Evolutionary conservation across 1,284 basidiomycete species (phyloP).

Genomic region (Cutaneotrichosporon dermatis): DNA sequence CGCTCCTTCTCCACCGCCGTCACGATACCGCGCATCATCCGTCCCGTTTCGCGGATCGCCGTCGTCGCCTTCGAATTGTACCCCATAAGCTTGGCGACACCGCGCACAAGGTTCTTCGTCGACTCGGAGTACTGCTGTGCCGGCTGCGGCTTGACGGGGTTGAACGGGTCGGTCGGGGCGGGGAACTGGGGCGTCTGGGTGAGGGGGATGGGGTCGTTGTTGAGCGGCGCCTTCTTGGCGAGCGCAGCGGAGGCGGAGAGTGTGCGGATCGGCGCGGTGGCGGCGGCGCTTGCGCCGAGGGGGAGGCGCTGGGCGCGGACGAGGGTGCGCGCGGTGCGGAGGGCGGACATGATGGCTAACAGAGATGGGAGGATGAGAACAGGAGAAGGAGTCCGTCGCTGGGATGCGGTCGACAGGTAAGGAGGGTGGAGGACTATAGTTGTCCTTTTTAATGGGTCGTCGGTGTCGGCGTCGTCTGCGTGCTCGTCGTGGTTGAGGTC

Average conservation of each 20-base stretch:
- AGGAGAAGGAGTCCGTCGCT: too few species aligned
- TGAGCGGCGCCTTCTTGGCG: slow-evolving; percentile 7
- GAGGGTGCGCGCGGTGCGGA: slow-evolving; percentile 15
- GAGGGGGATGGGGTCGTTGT: background rate
- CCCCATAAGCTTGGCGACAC: slow-evolving; percentile 53
- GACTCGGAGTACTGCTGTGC: slow-evolving; percentile 31
- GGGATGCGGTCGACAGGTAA: too few species aligned
- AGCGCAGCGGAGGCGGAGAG: slow-evolving; percentile 9
- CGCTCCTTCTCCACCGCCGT: slow-evolving; percentile 51
- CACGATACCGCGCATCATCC: slow-evolving; percentile 55
- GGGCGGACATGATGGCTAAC: slow-evolving; percentile 12
- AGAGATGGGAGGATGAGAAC: too few species aligned
- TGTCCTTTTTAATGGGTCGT: too few species aligned
- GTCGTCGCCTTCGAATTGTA: slow-evolving; percentile 53
- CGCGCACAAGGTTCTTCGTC: slow-evolving; percentile 35
- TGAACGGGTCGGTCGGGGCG: slow-evolving; percentile 38
- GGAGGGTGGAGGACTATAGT: too few species aligned
- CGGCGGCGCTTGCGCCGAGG: background rate
- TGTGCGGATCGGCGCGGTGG: slow-evolving; percentile 3
- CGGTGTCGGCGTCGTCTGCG: background rate
- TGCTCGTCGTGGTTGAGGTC: too few species aligned
- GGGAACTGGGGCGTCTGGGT: slow-evolving; percentile 35
- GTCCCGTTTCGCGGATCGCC: slow-evolving; percentile 54
- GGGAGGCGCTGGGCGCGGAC: background rate
- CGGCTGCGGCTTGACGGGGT: slow-evolving; percentile 13